phyloP scores from a whole-genome alignment of 192 early-diverging fungal species.

The Coemansia sp. region DNA sequence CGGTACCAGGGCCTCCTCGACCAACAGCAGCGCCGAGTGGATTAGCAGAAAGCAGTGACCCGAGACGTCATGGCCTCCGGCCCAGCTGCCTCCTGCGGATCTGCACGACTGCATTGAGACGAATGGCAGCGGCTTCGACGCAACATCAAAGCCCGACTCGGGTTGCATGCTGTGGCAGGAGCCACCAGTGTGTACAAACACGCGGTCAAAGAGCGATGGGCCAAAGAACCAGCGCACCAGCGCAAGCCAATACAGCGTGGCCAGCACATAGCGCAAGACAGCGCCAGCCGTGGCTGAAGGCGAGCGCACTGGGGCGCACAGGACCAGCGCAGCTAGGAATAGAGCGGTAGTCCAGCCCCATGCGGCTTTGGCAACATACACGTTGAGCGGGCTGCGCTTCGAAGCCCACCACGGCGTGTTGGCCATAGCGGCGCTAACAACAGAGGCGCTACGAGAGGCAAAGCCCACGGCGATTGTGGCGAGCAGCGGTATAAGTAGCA shows the following conservation, averaged over 20 bases:
- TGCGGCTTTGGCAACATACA: constrained; percentile 74
- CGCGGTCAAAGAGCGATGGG: constrained; percentile 74
- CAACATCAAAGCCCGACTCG: background rate
- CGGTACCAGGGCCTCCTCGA: constrained; percentile 61
- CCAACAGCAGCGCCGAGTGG: constrained; percentile 71
- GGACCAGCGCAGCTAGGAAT: constrained; percentile 55
- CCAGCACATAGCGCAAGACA: constrained; percentile 56
- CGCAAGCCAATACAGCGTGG: constrained; percentile 81
- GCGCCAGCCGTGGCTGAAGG: constrained; percentile 8
- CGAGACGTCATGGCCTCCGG: constrained; percentile 79
- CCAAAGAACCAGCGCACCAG: constrained; percentile 87
- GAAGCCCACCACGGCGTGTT: constrained; percentile 53
- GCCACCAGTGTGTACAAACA: constrained; percentile 73
- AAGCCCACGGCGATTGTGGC: constrained; percentile 27
- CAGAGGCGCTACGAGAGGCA: background rate
- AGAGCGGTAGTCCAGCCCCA: constrained; percentile 86
- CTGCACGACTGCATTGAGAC: constrained; percentile 46
- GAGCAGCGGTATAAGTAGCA: constrained; percentile 36
- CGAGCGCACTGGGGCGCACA: constrained; percentile 14
- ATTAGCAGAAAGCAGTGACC: constrained; percentile 85
- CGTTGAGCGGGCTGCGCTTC: constrained; percentile 77
- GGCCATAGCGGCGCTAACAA: constrained; percentile 5
- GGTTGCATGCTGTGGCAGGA: constrained; percentile 36
- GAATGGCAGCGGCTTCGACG: background rate
- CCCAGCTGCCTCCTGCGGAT: constrained; percentile 65